A percentile compares a stretch with the other conserved stretches of the same genome.
phyloP scores from a whole-genome alignment of 352 stramenopile species.

The Phytophthora sansomeana region DNA sequence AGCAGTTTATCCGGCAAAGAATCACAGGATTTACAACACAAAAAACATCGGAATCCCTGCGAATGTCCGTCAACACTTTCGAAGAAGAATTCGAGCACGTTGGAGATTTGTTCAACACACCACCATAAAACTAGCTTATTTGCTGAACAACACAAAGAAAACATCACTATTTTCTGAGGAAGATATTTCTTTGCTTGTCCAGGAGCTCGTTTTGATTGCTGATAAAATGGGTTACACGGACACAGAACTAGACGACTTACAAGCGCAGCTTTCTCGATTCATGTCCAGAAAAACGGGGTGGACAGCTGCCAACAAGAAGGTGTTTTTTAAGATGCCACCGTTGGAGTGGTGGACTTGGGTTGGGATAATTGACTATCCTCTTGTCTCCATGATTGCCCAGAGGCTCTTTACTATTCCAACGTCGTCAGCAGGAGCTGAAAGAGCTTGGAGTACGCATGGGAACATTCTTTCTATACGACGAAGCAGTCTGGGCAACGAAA shows the following conservation, averaged over 20 bases:
- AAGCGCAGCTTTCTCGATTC: neutral
- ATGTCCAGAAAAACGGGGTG: constrained; percentile 1
- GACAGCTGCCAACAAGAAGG: neutral
- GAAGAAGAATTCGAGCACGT: neutral
- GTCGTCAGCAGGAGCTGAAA: no score
- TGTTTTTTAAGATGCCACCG: neutral
- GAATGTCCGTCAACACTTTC: neutral
- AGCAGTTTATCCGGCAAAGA: constrained; percentile 11
- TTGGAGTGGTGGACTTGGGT: constrained; percentile 10
- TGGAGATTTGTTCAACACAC: constrained; percentile 6
- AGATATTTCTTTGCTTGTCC: neutral
- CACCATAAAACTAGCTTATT: constrained; percentile 1
- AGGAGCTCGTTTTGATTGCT: neutral
- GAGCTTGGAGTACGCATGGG: no score
- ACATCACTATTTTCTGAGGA: neutral
- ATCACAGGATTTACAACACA: constrained; percentile 1
- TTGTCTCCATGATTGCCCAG: no score
- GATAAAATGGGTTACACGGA: neutral
- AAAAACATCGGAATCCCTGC: neutral
- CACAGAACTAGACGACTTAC: neutral
- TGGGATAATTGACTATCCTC: no score
- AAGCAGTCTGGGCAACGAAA: no score
- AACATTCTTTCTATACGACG: no score
- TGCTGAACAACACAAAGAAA: constrained; percentile 9
- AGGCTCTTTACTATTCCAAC: no score